Conservation (phyloP, 2,329 filamentous ascomycete species). For the Coleophoma eucalyptorum region DNA sequence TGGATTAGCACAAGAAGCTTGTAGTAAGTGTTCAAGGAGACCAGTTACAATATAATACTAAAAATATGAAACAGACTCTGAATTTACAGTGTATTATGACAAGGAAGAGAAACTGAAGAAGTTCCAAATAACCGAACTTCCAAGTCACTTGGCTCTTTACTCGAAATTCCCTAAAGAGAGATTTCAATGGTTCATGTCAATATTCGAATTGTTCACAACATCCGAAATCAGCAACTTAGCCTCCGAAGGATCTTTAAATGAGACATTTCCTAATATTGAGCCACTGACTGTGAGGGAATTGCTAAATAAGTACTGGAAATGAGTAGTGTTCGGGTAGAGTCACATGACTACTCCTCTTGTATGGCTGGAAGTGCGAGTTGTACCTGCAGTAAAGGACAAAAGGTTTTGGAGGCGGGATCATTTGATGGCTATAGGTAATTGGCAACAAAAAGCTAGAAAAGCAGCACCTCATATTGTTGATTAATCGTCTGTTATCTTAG, state of each 20-base stretch:
- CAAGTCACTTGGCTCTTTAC: conserved; percentile 15
- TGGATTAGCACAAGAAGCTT: conserved; percentile 10
- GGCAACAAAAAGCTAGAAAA: too few species aligned
- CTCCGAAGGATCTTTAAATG: conserved; percentile 10
- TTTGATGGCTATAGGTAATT: too few species aligned
- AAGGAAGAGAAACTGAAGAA: conserved; percentile 14
- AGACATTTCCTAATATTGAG: conserved; percentile 14
- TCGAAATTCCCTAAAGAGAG: conserved; percentile 15
- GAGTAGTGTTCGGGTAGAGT: too few species aligned
- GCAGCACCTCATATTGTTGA: too few species aligned
- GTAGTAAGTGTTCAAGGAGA: conserved; percentile 4
- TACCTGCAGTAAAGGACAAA: too few species aligned
- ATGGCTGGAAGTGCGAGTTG: too few species aligned
- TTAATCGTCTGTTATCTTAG: too few species aligned
- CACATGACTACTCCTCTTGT: too few species aligned
- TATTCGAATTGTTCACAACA: conserved; percentile 13
- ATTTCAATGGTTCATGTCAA: conserved; percentile 15
- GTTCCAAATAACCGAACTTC: conserved; percentile 11
- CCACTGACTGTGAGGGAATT: conserved; percentile 9
- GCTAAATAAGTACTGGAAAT: neutral
- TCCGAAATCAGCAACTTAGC: conserved; percentile 8
- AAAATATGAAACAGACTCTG: neutral
- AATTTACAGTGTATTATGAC: conserved; percentile 21
- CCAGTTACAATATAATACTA: neutral
- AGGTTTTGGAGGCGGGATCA: too few species aligned